These are phyloP conservation scores for Petrea volubilis DNA, from an alignment of 257 asterid genomes.

Conservation along the genomic window DNA sequence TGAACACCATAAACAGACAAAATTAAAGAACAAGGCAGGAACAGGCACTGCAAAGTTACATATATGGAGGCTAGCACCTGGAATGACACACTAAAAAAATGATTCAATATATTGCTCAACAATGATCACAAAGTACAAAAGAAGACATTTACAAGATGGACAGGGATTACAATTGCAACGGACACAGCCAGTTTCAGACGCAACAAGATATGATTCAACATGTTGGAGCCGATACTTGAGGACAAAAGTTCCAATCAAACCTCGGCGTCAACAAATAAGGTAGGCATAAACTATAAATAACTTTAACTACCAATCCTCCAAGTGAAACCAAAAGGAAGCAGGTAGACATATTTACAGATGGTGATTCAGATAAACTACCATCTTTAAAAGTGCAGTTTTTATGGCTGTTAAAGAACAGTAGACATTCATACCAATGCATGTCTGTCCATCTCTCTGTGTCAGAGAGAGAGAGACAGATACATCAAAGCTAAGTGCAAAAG, in stretches of 20 bases:
- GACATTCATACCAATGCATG: neutral
- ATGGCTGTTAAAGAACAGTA: neutral
- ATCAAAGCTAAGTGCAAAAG: constrained; percentile 1
- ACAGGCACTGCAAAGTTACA: neutral
- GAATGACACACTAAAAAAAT: neutral
- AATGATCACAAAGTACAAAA: neutral
- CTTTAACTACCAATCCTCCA: neutral
- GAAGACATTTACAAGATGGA: constrained; percentile 11
- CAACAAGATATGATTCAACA: neutral
- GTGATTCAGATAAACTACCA: neutral
- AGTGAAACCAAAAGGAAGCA: neutral
- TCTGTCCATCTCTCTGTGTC: neutral
- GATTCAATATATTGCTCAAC: neutral
- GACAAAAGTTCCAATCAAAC: neutral
- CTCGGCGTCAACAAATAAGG: neutral
- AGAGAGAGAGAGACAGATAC: neutral
- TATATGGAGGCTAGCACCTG: neutral
- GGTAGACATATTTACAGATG: neutral
- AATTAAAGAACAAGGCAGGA: neutral
- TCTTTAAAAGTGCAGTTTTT: neutral
- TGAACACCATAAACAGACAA: neutral
- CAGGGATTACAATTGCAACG: neutral
- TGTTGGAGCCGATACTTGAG: neutral
- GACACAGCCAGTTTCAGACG: constrained; percentile 7
- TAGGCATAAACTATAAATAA: neutral